These are phyloP conservation scores for Pezizomycotina sp. DNA, from an alignment of 2,329 filamentous ascomycete species.

Conservation along the genomic window DNA sequence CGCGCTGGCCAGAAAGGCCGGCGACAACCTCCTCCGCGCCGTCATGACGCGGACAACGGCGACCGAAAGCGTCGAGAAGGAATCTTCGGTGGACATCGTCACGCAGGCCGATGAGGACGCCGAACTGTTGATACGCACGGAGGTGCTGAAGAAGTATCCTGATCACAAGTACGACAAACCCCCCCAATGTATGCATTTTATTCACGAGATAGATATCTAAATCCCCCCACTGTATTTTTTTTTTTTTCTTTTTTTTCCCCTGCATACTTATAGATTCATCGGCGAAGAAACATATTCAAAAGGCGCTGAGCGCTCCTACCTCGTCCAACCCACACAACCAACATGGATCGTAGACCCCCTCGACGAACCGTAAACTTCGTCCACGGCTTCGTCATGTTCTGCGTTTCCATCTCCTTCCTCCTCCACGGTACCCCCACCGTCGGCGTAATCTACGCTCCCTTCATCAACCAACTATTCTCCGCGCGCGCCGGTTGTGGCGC, in stretches of 20 bases:
- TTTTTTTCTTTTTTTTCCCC: too few species aligned
- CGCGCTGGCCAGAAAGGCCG: conserved; percentile 52
- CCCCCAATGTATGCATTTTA: conserved; percentile 40
- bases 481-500: conserved; percentile 49
- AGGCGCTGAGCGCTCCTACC: conserved; percentile 48
- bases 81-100: conserved; percentile 60
- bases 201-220: conserved; percentile 48
- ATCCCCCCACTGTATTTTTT: conserved; percentile 45
- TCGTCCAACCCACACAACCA: conserved; percentile 42
- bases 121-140: conserved; percentile 19
- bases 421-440: conserved; percentile 44
- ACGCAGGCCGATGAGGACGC: conserved; percentile 58
- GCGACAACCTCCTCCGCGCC: conserved; percentile 47
- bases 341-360: conserved; percentile 66
- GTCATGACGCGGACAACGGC: conserved; percentile 39
- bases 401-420: conserved; percentile 57
- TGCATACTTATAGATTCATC: conserved; percentile 49
- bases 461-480: conserved; percentile 52
- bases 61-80: conserved; percentile 44
- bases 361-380: conserved; percentile 65
- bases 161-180: too few species aligned
- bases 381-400: conserved; percentile 67
- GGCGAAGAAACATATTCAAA: conserved; percentile 63
- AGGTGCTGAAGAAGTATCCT: conserved; percentile 1
- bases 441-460: conserved; percentile 56